These are phyloP conservation scores for Helianthus annuus DNA, from an alignment of 129 eudicot genomes.

Conservation along the genomic window HanXRQr2.0-SUNRISE NC_035447.2:155330557-155331056, in stretches of 20 bases:
- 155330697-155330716: not conserved
- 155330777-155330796: not conserved
- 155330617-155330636: conserved; percentile 67
- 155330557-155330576: conserved; percentile 14
- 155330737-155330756: conserved; percentile 4
- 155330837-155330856: conserved; percentile 78
- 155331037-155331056: conserved; percentile 55
- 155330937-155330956: conserved; percentile 80
- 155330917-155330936: conserved; percentile 62
- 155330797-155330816: conserved; percentile 80
- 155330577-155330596: conserved; percentile 75
- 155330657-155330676: conserved; percentile 14
- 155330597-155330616: conserved; percentile 51
- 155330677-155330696: not conserved
- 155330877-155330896: conserved; percentile 67
- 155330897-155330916: conserved; percentile 70
- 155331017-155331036: not conserved
- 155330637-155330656: conserved; percentile 83
- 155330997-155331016: not conserved
- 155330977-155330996: conserved; percentile 6
- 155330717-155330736: conserved; percentile 3
- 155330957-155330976: conserved; percentile 65
- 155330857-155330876: conserved; percentile 75
- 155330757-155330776: conserved; percentile 6
- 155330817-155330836: conserved; percentile 79